Evolutionary conservation across 805 yeast genomes (phyloP).

Genomic region (Metschnikowia santaceciliae): DNA sequence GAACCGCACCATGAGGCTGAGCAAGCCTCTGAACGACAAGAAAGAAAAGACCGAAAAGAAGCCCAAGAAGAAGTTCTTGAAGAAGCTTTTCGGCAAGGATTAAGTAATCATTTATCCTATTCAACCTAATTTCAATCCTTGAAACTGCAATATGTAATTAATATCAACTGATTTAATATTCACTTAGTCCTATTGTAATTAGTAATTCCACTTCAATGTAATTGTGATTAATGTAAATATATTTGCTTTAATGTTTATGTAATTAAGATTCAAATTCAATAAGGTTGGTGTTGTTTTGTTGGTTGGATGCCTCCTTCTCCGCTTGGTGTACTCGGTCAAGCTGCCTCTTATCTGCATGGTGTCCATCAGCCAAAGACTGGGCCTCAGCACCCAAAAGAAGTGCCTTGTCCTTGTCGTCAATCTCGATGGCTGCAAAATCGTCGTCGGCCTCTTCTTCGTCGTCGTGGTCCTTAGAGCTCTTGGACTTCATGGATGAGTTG

Average conservation of each 20-base stretch:
- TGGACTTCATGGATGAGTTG: slow-evolving; percentile 17
- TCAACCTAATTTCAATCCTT: background rate
- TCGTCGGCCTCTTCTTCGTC: slow-evolving; percentile 50
- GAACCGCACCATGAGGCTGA: slow-evolving; percentile 12
- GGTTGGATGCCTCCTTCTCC: slow-evolving; percentile 12
- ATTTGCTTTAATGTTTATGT: background rate
- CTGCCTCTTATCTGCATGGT: slow-evolving; percentile 11
- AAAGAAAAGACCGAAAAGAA: slow-evolving; percentile 18
- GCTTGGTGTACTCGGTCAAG: slow-evolving; percentile 26
- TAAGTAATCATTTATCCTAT: background rate
- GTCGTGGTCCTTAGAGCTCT: slow-evolving; percentile 15
- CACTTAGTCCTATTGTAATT: no score
- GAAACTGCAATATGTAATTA: no score
- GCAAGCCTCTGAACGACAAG: slow-evolving; percentile 6
- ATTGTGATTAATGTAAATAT: no score
- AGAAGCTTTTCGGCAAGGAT: slow-evolving; percentile 37
- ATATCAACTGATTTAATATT: no score
- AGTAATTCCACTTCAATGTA: no score
- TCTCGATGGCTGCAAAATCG: slow-evolving; percentile 38
- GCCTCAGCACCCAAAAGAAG: slow-evolving; percentile 48
- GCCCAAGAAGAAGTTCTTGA: slow-evolving; percentile 31
- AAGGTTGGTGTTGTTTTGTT: slow-evolving; percentile 23
- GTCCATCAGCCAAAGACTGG: slow-evolving; percentile 32
- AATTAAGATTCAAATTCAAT: slow-evolving; percentile 42
- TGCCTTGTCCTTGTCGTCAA: slow-evolving; percentile 44